A percentile compares a stretch with the other conserved stretches of the same genome.
Conservation (phyloP, 2,329 filamentous ascomycete genomes). For the Diaporthe vexans region DNA sequence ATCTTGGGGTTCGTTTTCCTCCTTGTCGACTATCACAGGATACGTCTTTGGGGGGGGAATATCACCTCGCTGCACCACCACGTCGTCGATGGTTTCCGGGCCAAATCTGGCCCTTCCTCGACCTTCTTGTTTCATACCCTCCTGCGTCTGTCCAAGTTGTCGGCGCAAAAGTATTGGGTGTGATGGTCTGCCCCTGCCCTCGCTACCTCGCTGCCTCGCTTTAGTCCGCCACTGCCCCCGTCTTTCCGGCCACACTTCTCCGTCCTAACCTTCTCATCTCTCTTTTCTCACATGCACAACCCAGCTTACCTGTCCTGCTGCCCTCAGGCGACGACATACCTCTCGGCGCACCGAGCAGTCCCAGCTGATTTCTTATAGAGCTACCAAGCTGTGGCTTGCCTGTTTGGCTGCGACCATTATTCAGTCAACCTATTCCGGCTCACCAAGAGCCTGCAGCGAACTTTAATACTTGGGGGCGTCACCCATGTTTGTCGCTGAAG, state of each 20-base stretch:
- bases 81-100: not conserved
- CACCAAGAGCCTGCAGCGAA: not conserved
- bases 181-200: conserved; percentile 26
- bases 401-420: not conserved
- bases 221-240: conserved; percentile 36
- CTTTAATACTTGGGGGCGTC: not conserved
- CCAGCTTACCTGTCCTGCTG: conserved; percentile 11
- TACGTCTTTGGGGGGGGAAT: not conserved
- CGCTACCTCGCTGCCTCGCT: conserved; percentile 26
- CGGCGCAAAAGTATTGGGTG: conserved; percentile 28
- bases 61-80: not conserved
- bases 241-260: conserved; percentile 34
- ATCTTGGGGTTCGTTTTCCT: not conserved
- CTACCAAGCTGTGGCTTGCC: not conserved
- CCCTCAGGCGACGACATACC: conserved; percentile 15
- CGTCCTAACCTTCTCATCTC: conserved; percentile 21
- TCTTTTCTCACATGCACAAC: conserved; percentile 27
- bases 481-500: conserved; percentile 10
- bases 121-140: conserved; percentile 25
- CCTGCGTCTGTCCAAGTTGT: conserved; percentile 18
- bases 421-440: not conserved
- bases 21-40: not conserved
- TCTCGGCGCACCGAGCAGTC: not conserved
- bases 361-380: conserved; percentile 18
- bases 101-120: not conserved